phyloP scores from a whole-genome alignment of 75 land plant species.

The Ceratopteris richardii region DNA sequence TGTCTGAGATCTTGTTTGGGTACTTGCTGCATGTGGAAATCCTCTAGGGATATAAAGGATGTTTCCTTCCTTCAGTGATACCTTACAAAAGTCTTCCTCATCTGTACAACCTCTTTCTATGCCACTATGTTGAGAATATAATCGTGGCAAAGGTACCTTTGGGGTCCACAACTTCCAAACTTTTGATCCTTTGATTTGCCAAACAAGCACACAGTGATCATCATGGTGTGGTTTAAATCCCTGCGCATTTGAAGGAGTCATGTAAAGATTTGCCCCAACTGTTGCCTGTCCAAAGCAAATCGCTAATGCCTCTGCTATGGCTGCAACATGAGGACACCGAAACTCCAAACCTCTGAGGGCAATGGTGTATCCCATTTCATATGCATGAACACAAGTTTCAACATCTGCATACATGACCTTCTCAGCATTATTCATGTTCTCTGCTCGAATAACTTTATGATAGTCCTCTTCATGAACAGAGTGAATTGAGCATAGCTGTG shows the following conservation, averaged over 20 bases:
- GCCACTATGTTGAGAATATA: conserved; percentile 35
- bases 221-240: conserved; percentile 64
- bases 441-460: background rate
- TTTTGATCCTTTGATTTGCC: conserved; percentile 61
- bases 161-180: conserved; percentile 49
- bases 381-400: conserved; percentile 46
- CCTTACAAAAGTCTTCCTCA: conserved; percentile 4
- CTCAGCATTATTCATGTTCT: conserved; percentile 1
- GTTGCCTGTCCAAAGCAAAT: conserved; percentile 64
- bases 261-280: conserved; percentile 68
- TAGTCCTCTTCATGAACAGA: conserved; percentile 6
- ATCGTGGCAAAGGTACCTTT: conserved; percentile 37
- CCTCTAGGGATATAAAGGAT: conserved; percentile 80
- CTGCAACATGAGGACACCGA: conserved; percentile 47
- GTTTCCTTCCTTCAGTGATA: conserved; percentile 48
- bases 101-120: conserved; percentile 3
- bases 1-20: background rate
- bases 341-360: conserved; percentile 74
- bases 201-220: conserved; percentile 88
- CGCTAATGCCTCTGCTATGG: conserved; percentile 41
- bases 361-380: conserved; percentile 51
- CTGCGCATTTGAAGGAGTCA: conserved; percentile 70
- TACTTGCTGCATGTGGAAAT: conserved; percentile 60
- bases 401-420: conserved; percentile 2
- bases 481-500: background rate